Evolutionary conservation across 331 rosid genomes (phyloP).

Genomic region (Phaseolus coccineus): DNA sequence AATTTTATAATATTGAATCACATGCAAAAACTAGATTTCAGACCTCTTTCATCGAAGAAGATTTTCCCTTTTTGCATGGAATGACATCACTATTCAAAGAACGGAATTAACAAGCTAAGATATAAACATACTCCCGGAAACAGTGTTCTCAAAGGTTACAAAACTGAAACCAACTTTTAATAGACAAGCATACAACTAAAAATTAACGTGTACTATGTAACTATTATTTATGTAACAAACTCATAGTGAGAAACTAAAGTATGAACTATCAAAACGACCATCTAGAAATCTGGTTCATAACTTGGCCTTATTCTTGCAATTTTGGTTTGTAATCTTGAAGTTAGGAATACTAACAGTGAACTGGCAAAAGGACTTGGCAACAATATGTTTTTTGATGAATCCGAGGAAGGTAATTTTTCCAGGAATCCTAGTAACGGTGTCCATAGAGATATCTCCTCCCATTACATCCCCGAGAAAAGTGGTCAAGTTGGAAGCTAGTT

Average conservation of each 20-base stretch:
- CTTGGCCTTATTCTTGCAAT: constrained; percentile 62
- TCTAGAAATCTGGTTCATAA: constrained; percentile 31
- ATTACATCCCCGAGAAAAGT: constrained; percentile 50
- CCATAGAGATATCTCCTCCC: constrained; percentile 54
- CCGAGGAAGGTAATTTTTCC: constrained; percentile 66
- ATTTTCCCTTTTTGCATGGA: not conserved
- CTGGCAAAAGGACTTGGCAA: constrained; percentile 58
- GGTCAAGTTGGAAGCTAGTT: constrained; percentile 42
- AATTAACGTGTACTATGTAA: not conserved
- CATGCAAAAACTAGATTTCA: not conserved
- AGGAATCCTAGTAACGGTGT: constrained; percentile 53
- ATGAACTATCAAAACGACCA: constrained; percentile 5
- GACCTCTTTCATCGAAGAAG: constrained; percentile 1
- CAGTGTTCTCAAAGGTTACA: constrained; percentile 12
- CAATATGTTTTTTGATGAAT: constrained; percentile 59
- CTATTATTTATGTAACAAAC: not conserved
- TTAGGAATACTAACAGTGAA: constrained; percentile 46
- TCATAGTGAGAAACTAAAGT: not conserved
- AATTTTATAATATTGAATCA: not conserved
- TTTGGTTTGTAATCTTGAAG: constrained; percentile 56
- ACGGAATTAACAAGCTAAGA: not conserved
- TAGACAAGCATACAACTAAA: not conserved
- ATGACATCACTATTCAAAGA: constrained; percentile 11
- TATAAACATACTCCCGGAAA: constrained; percentile 5
- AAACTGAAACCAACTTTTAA: constrained; percentile 10